A percentile compares a stretch with the other conserved stretches of the same genome.
Conservation (phyloP, 73 alveolate genomes). For the Stentor coeruleus region DNA sequence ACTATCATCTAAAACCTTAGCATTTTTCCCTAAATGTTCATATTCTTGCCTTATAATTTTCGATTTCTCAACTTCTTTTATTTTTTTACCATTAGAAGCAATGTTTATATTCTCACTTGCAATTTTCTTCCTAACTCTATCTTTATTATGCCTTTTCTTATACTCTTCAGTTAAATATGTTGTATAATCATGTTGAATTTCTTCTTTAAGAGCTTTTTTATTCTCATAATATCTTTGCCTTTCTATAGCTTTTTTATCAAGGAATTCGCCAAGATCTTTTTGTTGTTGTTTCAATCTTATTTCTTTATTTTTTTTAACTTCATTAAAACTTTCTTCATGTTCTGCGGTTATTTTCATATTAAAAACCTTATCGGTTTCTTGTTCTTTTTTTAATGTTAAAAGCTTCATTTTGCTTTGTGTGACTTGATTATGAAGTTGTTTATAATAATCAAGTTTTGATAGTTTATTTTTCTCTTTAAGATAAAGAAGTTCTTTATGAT, state of each 20-base stretch:
- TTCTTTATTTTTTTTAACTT: too few relatives aligned
- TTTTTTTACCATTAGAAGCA: neutral
- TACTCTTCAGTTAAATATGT: neutral
- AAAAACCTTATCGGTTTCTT: neutral
- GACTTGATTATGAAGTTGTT: neutral
- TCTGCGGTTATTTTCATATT: neutral
- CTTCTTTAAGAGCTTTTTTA: too few relatives aligned
- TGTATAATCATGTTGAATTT: neutral
- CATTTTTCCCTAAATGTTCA: neutral
- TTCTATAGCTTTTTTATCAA: neutral
- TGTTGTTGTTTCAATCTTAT: neutral
- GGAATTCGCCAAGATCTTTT: neutral
- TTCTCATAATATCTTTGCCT: neutral
- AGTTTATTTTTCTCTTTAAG: neutral
- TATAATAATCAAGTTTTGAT: too few relatives aligned
- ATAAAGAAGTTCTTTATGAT: neutral
- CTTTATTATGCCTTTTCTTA: neutral
- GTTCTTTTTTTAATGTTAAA: neutral
- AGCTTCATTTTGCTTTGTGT: neutral
- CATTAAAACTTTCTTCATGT: neutral
- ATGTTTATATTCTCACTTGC: neutral
- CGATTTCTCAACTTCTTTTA: neutral
- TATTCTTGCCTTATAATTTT: neutral
- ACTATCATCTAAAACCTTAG: neutral
- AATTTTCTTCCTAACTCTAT: too few relatives aligned